Base-by-base conservation (phyloP, 1,284 basidiomycete species). In the Tetrapyrgos nigripes region DNA sequence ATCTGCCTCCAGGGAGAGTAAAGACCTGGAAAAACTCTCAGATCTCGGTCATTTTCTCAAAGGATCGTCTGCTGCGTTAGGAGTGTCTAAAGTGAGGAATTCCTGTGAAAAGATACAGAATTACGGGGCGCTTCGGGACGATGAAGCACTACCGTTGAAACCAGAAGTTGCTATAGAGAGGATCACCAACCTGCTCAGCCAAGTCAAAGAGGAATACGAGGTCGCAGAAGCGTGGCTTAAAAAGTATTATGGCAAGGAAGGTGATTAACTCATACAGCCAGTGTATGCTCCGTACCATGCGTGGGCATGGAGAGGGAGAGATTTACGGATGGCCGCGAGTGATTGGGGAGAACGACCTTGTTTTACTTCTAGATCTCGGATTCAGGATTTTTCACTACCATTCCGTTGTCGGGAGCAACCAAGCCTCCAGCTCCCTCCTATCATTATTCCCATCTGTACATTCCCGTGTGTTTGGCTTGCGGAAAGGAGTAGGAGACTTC, bases 91-190 rank as follows among this genome's bases (percentile, higher is more conserved):
- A 67, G 94, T 98, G 56, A 88, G 94, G 70, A 82, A 79, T 27
- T 87, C 89, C 47, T 97, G 95, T 76, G 94, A 94, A 74, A 85
- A 85, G 75, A 96, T 97, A 72, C 95, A 97, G 75, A 87, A 96
- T 74, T 89, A 91, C 69, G 94, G 94, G 52, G 83, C 82, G 55
- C 71, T 77, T 55, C 76, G 78, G 24, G 87, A 90, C 68, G 83
- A 84, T 58, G 76, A 79, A 26, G 67, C 69, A 5, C 73, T 74
- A 2, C 46, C 52, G 14, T 49, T 63, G 19, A 24, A 48, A 19
- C 67, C 76, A 10, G 74, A 80, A 1, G 87, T 87, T 28, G 93
- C 94, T 14, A 75, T 96, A 19, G 71, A 73, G 9, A 80, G 79
- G 71, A 94, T 95, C 74, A 55, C 60, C 31, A 63, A 60, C n/a